Conservation (phyloP, 73 alveolate species). For the Effrenium voratum region DNA sequence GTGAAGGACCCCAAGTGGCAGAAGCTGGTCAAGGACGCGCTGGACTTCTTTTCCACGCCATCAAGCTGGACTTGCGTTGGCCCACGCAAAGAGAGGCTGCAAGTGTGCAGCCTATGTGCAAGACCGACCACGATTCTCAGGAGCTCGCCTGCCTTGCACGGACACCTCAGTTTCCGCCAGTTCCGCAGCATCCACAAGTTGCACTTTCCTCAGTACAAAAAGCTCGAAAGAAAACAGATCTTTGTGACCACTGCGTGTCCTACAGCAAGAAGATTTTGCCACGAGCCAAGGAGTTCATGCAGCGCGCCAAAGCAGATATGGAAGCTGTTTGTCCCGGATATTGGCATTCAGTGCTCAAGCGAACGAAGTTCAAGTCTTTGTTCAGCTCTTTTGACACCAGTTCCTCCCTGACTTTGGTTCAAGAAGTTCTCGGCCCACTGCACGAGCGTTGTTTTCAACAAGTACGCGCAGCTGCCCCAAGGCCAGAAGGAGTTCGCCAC, state of each 20-base stretch:
- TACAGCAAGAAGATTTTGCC: not conserved
- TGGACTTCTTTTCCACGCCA: not conserved
- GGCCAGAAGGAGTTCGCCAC: not conserved
- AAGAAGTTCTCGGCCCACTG: not conserved
- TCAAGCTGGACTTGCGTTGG: not conserved
- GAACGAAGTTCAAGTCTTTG: not conserved
- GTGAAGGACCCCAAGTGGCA: not conserved
- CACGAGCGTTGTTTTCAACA: not conserved
- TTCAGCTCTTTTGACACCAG: not conserved
- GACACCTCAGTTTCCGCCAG: no score
- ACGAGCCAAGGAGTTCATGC: not conserved
- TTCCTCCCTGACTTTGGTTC: not conserved
- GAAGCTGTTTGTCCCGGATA: not conserved
- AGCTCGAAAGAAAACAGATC: not conserved
- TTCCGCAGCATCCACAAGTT: not conserved
- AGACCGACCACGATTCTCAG: not conserved
- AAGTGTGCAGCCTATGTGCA: not conserved
- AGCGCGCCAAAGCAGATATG: not conserved
- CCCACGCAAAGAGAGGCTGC: not conserved
- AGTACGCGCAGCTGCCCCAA: not conserved
- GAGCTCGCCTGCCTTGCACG: not conserved
- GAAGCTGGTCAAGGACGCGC: not conserved
- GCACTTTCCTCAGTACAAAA: not conserved
- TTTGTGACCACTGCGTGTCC: conserved; percentile 10
- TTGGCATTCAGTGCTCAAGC: not conserved